Evolutionary conservation across 495 filamentous ascomycete genomes (phyloP).

Genomic region (Cercophora newfieldiana): DNA sequence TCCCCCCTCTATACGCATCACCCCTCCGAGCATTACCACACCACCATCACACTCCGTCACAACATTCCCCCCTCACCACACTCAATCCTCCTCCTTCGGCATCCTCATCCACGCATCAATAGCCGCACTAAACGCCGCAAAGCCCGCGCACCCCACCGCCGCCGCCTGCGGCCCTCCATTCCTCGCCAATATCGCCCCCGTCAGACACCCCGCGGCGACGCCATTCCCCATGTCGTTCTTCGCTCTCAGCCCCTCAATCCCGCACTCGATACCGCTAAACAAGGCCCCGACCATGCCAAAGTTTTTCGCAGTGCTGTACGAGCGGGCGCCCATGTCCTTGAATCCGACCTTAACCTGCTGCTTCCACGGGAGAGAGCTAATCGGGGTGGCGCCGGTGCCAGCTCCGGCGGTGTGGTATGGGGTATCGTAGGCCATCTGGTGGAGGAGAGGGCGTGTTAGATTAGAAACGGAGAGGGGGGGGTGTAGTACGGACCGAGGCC

Average conservation of each 20-base stretch:
- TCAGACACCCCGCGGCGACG: constrained; percentile 83
- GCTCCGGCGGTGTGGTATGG: constrained; percentile 28
- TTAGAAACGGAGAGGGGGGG: background rate
- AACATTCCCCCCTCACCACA: background rate
- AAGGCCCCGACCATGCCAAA: constrained; percentile 90
- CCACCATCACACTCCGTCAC: background rate
- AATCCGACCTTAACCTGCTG: constrained; percentile 83
- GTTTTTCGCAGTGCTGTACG: constrained; percentile 86
- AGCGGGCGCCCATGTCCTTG: constrained; percentile 87
- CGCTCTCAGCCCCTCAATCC: constrained; percentile 85
- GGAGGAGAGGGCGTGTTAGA: background rate
- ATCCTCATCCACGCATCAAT: constrained; percentile 90
- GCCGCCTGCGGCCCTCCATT: constrained; percentile 90
- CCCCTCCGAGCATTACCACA: too few species aligned
- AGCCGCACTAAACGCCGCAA: constrained; percentile 91
- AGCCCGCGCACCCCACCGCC: constrained; percentile 85
- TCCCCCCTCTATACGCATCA: background rate
- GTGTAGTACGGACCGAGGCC: constrained; percentile 67
- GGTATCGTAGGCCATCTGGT: constrained; percentile 42
- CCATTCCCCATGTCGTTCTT: constrained; percentile 94
- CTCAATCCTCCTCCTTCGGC: constrained; percentile 53
- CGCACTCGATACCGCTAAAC: constrained; percentile 91
- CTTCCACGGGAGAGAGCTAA: constrained; percentile 71
- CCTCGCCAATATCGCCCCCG: constrained; percentile 80
- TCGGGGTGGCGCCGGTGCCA: constrained; percentile 46